phyloP scores from a whole-genome alignment of 345 rosid species.

The Clarkia xantiana region DNA sequence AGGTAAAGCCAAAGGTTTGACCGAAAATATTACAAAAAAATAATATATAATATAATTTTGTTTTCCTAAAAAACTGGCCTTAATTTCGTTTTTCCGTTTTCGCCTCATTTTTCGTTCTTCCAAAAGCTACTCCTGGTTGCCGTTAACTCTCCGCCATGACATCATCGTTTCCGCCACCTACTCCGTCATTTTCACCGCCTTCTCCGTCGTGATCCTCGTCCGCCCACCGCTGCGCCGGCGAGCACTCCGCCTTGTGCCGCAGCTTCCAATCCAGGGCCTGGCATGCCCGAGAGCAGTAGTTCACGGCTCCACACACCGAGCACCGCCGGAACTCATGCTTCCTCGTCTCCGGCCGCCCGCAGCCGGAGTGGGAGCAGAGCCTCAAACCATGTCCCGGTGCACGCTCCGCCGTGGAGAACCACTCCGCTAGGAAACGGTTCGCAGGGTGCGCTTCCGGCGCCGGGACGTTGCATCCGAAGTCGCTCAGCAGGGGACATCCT shows the following conservation, averaged over 20 bases:
- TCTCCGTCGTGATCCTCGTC: slow-evolving; percentile 19
- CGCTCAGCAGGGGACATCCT: not conserved
- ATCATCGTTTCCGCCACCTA: slow-evolving; percentile 16
- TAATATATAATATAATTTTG: not conserved
- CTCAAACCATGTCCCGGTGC: slow-evolving; percentile 43
- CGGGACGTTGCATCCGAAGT: not conserved
- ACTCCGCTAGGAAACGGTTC: slow-evolving; percentile 55
- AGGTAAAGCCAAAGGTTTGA: no score
- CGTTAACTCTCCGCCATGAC: slow-evolving; percentile 12
- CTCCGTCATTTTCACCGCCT: slow-evolving; percentile 14
- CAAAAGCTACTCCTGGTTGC: not conserved
- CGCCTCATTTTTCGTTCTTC: not conserved
- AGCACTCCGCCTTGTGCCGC: slow-evolving; percentile 56
- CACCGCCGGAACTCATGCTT: slow-evolving; percentile 68
- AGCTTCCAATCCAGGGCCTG: slow-evolving; percentile 83
- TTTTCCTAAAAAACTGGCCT: slow-evolving; percentile 16
- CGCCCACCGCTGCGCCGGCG: slow-evolving; percentile 32
- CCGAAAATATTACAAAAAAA: not conserved
- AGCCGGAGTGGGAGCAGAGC: slow-evolving; percentile 67
- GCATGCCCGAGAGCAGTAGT: slow-evolving; percentile 79
- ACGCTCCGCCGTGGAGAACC: slow-evolving; percentile 40
- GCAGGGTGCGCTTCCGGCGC: not conserved
- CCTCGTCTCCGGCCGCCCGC: slow-evolving; percentile 85
- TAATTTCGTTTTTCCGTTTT: not conserved
- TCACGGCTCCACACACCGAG: slow-evolving; percentile 64